A percentile compares a stretch with the other conserved stretches of the same genome.
These are phyloP conservation scores for Pseudocercospora pini-densiflorae DNA, from an alignment of 2,329 filamentous ascomycete species.

Conservation along the genomic window DNA sequence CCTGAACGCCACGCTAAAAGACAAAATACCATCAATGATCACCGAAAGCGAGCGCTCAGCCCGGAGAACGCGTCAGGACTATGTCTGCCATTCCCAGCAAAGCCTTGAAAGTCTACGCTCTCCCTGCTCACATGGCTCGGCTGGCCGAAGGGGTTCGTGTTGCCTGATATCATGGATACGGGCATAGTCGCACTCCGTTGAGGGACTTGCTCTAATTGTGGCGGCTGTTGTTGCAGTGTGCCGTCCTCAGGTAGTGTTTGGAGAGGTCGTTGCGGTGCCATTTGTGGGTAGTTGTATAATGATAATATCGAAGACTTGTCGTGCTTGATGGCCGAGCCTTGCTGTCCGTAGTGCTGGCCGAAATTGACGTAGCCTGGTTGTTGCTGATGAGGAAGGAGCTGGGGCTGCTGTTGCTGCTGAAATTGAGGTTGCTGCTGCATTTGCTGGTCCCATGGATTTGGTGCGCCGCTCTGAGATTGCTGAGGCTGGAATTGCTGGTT, in stretches of 20 bases:
- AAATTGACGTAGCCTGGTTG: slow-evolving; percentile 32
- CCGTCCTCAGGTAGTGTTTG: slow-evolving; percentile 43
- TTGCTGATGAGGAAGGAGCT: slow-evolving; percentile 38
- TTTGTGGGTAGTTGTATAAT: slow-evolving; percentile 68
- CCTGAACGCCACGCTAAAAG: slow-evolving; percentile 19
- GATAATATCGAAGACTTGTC: slow-evolving; percentile 78
- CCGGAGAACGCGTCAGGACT: slow-evolving; percentile 82
- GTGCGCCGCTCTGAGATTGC: slow-evolving; percentile 37
- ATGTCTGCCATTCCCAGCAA: slow-evolving; percentile 69
- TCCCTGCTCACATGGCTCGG: slow-evolving; percentile 66
- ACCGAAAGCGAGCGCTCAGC: slow-evolving; percentile 62
- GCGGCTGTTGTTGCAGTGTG: slow-evolving; percentile 30
- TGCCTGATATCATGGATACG: slow-evolving; percentile 27
- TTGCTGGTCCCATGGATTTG: slow-evolving; percentile 38
- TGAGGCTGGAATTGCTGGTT: slow-evolving; percentile 21
- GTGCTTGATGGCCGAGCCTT: slow-evolving; percentile 53
- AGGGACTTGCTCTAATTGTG: slow-evolving; percentile 27
- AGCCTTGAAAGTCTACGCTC: slow-evolving; percentile 67
- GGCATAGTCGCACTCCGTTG: slow-evolving; percentile 48
- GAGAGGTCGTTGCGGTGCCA: slow-evolving; percentile 49
- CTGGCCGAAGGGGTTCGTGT: slow-evolving; percentile 39
- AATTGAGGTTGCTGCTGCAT: slow-evolving; percentile 32
- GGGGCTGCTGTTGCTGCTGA: slow-evolving; percentile 41
- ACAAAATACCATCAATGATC: slow-evolving; percentile 17
- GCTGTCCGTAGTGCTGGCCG: slow-evolving; percentile 33